A percentile compares a stretch with the other conserved stretches of the same genome.
phyloP scores from a whole-genome alignment of 495 filamentous ascomycete species.

The Penicillium paradoxum region DNA sequence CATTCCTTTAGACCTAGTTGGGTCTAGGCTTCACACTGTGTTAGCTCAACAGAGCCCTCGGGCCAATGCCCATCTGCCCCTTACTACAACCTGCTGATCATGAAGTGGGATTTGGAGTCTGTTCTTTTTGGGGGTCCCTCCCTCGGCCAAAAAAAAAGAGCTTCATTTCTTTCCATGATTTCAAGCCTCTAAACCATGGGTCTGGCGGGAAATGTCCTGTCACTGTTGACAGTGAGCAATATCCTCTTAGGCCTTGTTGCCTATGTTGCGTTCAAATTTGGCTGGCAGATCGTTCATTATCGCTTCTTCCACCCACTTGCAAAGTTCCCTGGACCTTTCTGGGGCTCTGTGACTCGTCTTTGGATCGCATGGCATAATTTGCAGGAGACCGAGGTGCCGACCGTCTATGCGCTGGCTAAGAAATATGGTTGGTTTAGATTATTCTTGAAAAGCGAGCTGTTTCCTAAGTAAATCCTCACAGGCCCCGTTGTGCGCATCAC shows the following conservation, averaged over 20 bases:
- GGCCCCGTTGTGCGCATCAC: slow-evolving; percentile 44
- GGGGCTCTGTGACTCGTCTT: slow-evolving; percentile 46
- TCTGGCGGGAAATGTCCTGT: slow-evolving; percentile 24
- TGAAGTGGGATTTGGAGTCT: neutral
- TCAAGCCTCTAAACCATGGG: slow-evolving; percentile 19
- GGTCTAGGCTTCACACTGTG: neutral
- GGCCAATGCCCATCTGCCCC: slow-evolving; percentile 11
- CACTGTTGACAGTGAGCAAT: slow-evolving; percentile 31
- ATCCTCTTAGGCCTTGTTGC: slow-evolving; percentile 19
- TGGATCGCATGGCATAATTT: slow-evolving; percentile 48
- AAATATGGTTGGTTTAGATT: slow-evolving; percentile 44
- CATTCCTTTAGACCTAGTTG: neutral
- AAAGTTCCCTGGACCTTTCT: slow-evolving; percentile 51
- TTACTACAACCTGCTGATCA: slow-evolving; percentile 6
- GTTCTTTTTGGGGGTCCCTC: neutral
- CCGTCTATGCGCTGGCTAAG: slow-evolving; percentile 37
- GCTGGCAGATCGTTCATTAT: slow-evolving; percentile 43
- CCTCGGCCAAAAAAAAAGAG: neutral
- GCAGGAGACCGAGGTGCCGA: slow-evolving; percentile 36
- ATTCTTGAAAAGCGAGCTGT: neutral
- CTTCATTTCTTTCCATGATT: neutral
- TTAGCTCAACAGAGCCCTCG: neutral
- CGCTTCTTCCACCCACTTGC: slow-evolving; percentile 49
- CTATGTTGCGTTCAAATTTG: slow-evolving; percentile 25
- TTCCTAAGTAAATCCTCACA: slow-evolving; percentile 7